Base-by-base conservation (phyloP, 352 stramenopile species). In the Globisporangium parvum region DNA sequence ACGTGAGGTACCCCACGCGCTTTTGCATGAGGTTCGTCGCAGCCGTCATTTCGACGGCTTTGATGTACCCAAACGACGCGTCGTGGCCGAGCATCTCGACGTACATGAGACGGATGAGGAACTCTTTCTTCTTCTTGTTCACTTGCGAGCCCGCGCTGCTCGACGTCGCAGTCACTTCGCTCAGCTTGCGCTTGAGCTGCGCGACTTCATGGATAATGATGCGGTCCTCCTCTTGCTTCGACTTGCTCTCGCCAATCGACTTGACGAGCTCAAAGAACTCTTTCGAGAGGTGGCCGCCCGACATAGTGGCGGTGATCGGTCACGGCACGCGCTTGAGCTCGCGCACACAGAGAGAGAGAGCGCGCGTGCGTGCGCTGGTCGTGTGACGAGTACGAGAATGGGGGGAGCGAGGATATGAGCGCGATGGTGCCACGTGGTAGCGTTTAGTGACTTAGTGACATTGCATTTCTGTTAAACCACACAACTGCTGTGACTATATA, bases 261-360 rank as follows among this genome's bases (percentile, higher is more conserved):
- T 99, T 99, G 70, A 99, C 95, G 53, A 99, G 93, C 82, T 99
- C 97, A 75, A 99, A 99, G 85, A 99, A 99, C 76, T 99, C 97
- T 69, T 97, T 98, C 42, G 90, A 96, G 59, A 97, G 63, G 59
- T 96, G 87, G 33, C 82, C 76, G 69, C 86, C 85, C 68, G 85
- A 94, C 87, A 96, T 95, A 61, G 10, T 69, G 4, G 28, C 11
- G 44, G 18, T 6, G 14, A 14, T 11, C 12, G 41, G 18, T 40
- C n/a, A 12, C 37, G 40, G n/a, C 12, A 33, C 31, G 46, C 40
- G 40, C 40, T 44, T n/a, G 41, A 6, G 21, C 15, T 17, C 44
- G 20, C 42, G 24, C n/a, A 47, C n/a, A 26, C 42, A 20, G 31
- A 37, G 31, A 9, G 39, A n/a, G 12, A n/a, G 37, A 9, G 37